Evolutionary conservation across 2,329 filamentous ascomycete genomes (phyloP).

Genomic region (Penicillium freii): DNA sequence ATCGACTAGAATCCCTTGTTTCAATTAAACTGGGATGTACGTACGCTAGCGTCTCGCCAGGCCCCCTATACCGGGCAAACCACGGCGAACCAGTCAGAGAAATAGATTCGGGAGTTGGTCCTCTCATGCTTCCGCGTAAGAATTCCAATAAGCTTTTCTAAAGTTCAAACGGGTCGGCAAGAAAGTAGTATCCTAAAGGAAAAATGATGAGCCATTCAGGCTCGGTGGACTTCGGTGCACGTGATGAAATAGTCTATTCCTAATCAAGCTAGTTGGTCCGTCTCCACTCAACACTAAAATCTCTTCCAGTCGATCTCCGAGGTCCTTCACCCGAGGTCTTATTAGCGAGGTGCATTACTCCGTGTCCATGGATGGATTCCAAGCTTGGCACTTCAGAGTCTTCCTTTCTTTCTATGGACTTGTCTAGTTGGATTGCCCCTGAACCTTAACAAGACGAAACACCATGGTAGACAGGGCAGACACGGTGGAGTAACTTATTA

Average conservation of each 20-base stretch:
- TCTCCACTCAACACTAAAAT: not conserved
- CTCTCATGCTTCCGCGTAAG: not conserved
- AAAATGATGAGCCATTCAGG: not conserved
- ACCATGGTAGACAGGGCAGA: not conserved
- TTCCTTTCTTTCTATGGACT: not conserved
- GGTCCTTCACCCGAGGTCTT: not conserved
- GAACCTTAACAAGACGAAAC: not conserved
- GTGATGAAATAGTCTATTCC: not conserved
- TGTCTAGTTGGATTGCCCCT: not conserved
- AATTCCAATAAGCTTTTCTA: not conserved
- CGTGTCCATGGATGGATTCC: not conserved
- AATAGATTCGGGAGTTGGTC: not conserved
- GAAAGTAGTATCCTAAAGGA: not conserved
- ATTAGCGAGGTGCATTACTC: not conserved
- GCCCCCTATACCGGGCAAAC: not conserved
- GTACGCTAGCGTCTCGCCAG: not conserved
- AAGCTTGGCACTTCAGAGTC: not conserved
- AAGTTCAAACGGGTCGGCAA: slow-evolving; percentile 1
- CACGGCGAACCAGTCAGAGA: not conserved
- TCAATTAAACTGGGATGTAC: not conserved
- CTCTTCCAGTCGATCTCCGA: not conserved
- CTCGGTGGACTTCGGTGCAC: not conserved
- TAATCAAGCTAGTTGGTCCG: not conserved
- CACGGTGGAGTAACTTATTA: not conserved
- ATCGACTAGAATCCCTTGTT: not conserved